Conservation (phyloP, 352 stramenopile species). For the Phytophthora brassicae region DNA sequence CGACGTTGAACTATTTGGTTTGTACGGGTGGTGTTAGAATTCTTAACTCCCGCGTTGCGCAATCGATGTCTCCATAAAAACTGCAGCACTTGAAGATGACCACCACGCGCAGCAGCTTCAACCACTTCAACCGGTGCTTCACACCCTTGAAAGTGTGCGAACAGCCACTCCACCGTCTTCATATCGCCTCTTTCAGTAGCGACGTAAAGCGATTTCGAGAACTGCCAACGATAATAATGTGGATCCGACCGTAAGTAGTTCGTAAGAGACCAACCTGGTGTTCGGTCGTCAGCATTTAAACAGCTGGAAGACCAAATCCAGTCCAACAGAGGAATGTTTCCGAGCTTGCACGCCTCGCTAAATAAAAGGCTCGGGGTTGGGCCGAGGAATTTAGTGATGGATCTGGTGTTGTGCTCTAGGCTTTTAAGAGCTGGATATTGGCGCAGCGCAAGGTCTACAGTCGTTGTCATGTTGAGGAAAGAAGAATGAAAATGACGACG, state of each 20-base stretch:
- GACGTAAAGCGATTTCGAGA: not conserved
- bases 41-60: not conserved
- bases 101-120: not conserved
- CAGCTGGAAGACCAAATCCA: conserved; percentile 1
- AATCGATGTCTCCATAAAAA: conserved; percentile 5
- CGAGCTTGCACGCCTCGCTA: not conserved
- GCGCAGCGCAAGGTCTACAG: too few relatives aligned
- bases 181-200: conserved; percentile 2
- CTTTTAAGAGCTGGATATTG: too few relatives aligned
- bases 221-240: conserved; percentile 1
- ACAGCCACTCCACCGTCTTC: not conserved
- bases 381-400: conserved; percentile 4
- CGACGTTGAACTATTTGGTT: too few relatives aligned
- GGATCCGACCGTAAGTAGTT: conserved; percentile 5
- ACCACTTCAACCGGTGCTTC: too few relatives aligned
- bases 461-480: too few relatives aligned
- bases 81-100: conserved; percentile 1
- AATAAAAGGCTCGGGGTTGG: not conserved
- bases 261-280: not conserved
- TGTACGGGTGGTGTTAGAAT: too few relatives aligned
- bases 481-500: too few relatives aligned
- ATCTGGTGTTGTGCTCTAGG: too few relatives aligned
- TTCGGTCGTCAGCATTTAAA: not conserved
- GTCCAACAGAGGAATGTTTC: not conserved
- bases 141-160: not conserved